Conservation (phyloP, 164 flowering plant species). For the Pachysandra terminalis region DNA sequence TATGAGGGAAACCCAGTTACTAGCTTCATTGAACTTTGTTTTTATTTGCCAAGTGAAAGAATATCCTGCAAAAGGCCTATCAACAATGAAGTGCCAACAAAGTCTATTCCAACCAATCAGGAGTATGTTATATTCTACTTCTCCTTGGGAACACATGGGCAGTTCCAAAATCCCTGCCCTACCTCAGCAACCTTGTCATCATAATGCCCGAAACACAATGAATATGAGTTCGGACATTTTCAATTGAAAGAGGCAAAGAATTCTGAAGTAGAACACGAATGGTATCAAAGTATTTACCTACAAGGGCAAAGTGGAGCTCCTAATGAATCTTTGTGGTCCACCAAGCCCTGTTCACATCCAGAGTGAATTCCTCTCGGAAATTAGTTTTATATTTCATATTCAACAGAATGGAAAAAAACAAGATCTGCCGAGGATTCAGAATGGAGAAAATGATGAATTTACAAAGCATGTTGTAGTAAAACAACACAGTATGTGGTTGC, state of each 20-base stretch:
- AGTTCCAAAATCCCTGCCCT: constrained; percentile 96
- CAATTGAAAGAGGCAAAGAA: background rate
- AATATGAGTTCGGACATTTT: background rate
- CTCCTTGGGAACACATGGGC: constrained; percentile 98
- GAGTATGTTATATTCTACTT: constrained; percentile 41
- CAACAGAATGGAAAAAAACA: too few species aligned
- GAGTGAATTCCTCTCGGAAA: background rate
- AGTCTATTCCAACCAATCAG: background rate
- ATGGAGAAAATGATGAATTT: too few species aligned
- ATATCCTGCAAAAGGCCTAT: too few species aligned
- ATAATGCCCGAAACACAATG: constrained; percentile 71
- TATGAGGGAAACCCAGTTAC: too few species aligned
- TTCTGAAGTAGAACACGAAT: background rate
- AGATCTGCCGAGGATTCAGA: too few species aligned
- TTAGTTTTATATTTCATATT: too few species aligned
- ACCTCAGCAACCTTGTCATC: constrained; percentile 96
- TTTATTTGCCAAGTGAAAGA: too few species aligned
- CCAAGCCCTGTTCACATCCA: constrained; percentile 60
- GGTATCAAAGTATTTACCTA: constrained; percentile 42
- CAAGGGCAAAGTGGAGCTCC: constrained; percentile 99
- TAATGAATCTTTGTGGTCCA: constrained; percentile 89
- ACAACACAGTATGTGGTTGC: too few species aligned
- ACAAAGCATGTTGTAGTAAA: too few species aligned
- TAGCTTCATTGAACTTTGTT: too few species aligned
- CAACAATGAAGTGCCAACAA: background rate